phyloP scores from a whole-genome alignment of 2,329 filamentous ascomycete genomes.

The Cladophialophora immunda region DNA sequence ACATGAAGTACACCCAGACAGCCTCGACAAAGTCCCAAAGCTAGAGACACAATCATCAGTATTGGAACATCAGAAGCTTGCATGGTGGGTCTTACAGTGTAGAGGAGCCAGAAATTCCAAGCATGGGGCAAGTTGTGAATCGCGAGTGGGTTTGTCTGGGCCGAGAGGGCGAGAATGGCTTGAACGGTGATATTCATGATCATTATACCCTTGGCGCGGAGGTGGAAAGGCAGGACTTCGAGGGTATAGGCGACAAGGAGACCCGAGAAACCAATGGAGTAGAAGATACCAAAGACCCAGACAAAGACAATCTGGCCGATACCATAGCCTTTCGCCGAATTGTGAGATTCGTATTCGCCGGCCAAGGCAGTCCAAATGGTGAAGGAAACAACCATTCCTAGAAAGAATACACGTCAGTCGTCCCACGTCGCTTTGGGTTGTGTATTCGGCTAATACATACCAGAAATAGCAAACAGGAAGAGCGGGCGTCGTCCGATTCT shows the following conservation, averaged over 20 bases:
- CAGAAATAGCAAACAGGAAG: conserved; percentile 3
- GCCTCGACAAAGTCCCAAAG: conserved; percentile 44
- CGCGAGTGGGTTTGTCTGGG: conserved; percentile 21
- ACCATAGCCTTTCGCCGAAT: not conserved
- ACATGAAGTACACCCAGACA: conserved; percentile 62
- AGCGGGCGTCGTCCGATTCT: conserved; percentile 12
- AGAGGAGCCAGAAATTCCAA: conserved; percentile 27
- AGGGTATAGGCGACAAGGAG: conserved; percentile 14
- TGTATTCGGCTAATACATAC: conserved; percentile 8
- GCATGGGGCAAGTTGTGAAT: conserved; percentile 24
- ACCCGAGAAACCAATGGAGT: conserved; percentile 12
- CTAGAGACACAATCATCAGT: conserved; percentile 24
- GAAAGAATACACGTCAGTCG: conserved; percentile 7
- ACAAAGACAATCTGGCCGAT: conserved; percentile 11
- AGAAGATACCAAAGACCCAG: conserved; percentile 15
- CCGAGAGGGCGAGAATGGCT: conserved; percentile 24
- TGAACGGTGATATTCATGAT: conserved; percentile 29
- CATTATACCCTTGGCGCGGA: conserved; percentile 21
- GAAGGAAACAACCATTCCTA: conserved; percentile 14
- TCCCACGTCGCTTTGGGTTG: conserved; percentile 9
- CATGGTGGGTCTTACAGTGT: conserved; percentile 24
- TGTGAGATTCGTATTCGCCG: conserved; percentile 16
- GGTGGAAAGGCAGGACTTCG: conserved; percentile 9
- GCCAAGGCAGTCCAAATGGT: conserved; percentile 9
- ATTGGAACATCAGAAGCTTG: conserved; percentile 10